Evolutionary conservation across 1,284 basidiomycete genomes (phyloP), one percentile per base, ranked within the genome.

Genomic region (Volvariella volvacea): DNA sequence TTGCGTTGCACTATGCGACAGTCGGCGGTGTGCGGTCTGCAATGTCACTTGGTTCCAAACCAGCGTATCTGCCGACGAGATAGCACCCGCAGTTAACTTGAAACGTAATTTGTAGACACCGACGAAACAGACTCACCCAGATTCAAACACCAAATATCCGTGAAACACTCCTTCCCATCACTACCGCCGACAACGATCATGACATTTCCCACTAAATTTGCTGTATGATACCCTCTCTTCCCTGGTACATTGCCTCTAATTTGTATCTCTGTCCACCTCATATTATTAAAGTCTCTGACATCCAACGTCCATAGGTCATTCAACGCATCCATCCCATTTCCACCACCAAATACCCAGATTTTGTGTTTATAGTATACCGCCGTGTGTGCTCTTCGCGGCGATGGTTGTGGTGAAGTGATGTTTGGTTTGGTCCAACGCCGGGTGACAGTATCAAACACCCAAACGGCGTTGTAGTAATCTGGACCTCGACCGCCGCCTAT

Each of bases 271-370:
- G 78, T 77, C 89, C 88, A 86, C 47, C 70, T 67, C 72, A 85
- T 66, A 42, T 67, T 65, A n/a, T 65, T 47, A 34, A 59, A 50
- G 41, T 55, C 55, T n/a, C 61, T 59, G 1, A 88, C 76, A 50
- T 94, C 91, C 12, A 95, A 70, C 14, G 83, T 80, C 90, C 92
- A 94, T 4, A 95, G 71, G 59, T 96, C 92, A 56, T 92, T 92
- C 49, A 96, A 71, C 1, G 92, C 92, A 15, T 79, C 81, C 62
- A 87, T 74, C 0, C 92, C 92, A 50, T 93, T 94, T 2, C 92
- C 93, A 16, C 93, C 92, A 3, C 92, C 92, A 58, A 96, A 96
- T 2, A 96, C 68, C 69, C 88, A 89, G 0, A 96, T 74, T 55
- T 79, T 84, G 45, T 78, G 74, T 36, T 74, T 70, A 57, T 90